Evolutionary conservation across 306 rosid species (phyloP).

Genomic region (Dryas alaskensis): DNA sequence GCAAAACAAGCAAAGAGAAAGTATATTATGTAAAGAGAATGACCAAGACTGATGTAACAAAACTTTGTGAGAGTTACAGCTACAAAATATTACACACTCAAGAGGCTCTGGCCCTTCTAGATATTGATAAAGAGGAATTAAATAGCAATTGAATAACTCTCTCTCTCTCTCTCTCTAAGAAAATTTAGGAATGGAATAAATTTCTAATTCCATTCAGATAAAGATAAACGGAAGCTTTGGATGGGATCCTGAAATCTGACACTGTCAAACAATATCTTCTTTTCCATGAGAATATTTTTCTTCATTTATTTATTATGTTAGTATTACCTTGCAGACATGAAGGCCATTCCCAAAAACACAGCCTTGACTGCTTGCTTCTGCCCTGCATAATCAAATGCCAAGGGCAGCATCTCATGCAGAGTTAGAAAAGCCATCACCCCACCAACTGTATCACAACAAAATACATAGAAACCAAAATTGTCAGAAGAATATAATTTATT

Average conservation of each 20-base stretch:
- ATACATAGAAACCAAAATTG: conserved; percentile 12
- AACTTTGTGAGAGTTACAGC: too few relatives aligned
- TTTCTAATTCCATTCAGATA: too few relatives aligned
- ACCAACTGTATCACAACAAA: conserved; percentile 54
- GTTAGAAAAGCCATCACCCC: conserved; percentile 97
- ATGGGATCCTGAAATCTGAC: too few relatives aligned
- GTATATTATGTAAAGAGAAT: not conserved
- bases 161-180: too few relatives aligned
- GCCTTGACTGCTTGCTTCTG: conserved; percentile 90
- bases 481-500: not conserved
- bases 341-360: conserved; percentile 92
- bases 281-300: too few relatives aligned
- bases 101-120: too few relatives aligned
- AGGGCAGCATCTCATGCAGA: conserved; percentile 89
- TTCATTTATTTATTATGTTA: not conserved
- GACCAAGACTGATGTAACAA: not conserved
- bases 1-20: conserved; percentile 40
- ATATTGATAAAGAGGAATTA: too few relatives aligned
- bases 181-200: too few relatives aligned
- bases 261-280: too few relatives aligned
- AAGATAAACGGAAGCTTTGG: too few relatives aligned
- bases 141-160: too few relatives aligned
- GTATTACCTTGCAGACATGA: conserved; percentile 91
- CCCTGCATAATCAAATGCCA: conserved; percentile 96
- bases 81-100: too few relatives aligned